A percentile compares a stretch with the other conserved stretches of the same genome.
Evolutionary conservation across 2,329 filamentous ascomycete genomes (phyloP).

Genomic region (Graphiopsis chlorocephala): DNA sequence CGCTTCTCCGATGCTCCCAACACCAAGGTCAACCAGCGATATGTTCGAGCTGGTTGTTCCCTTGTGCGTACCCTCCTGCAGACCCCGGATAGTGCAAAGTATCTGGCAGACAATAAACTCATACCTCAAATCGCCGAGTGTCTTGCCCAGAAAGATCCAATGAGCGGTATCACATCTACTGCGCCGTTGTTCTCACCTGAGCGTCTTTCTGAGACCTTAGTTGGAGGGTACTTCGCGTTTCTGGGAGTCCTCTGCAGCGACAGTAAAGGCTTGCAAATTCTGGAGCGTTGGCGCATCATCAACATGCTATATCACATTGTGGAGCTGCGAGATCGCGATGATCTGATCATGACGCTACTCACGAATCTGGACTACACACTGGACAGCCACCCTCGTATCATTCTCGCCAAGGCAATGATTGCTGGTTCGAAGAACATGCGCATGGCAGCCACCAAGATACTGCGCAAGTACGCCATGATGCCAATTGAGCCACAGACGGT

Average conservation of each 20-base stretch:
- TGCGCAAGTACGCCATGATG: conserved; percentile 79
- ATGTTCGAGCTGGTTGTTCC: conserved; percentile 84
- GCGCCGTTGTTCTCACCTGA: conserved; percentile 86
- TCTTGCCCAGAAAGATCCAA: conserved; percentile 88
- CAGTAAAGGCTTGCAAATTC: conserved; percentile 76
- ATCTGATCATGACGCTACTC: conserved; percentile 83
- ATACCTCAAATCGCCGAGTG: conserved; percentile 93
- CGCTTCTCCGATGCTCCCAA: conserved; percentile 88
- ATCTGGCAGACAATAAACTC: conserved; percentile 87
- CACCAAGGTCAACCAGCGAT: conserved; percentile 89
- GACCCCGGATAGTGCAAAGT: conserved; percentile 78
- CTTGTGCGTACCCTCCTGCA: conserved; percentile 83
- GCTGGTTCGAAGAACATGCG: conserved; percentile 87
- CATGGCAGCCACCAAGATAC: conserved; percentile 80
- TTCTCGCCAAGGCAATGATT: conserved; percentile 90
- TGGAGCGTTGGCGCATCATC: conserved; percentile 96
- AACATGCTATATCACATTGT: conserved; percentile 99
- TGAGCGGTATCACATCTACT: conserved; percentile 69
- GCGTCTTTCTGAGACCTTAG: conserved; percentile 80
- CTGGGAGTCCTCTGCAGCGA: conserved; percentile 84
- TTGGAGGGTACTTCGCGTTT: conserved; percentile 90
- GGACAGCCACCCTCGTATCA: conserved; percentile 79
- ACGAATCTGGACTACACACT: conserved; percentile 90
- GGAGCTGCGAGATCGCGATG: conserved; percentile 83
- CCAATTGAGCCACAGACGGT: conserved; percentile 44